Evolutionary conservation across 2,329 filamentous ascomycete species (phyloP).

Genomic region (Penicillium sp.): DNA sequence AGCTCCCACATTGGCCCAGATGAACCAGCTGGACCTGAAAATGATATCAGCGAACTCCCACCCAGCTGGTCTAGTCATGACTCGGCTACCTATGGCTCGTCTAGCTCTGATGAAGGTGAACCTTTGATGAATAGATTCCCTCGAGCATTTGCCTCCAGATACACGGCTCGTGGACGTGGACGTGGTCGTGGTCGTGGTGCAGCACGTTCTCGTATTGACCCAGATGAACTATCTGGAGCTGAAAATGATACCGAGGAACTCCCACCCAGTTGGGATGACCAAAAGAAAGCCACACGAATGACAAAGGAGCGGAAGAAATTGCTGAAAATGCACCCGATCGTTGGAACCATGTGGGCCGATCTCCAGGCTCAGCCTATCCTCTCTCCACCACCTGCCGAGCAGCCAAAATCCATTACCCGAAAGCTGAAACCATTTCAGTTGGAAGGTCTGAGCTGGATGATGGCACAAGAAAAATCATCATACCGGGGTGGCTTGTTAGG

Average conservation of each 20-base stretch:
- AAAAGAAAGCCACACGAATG: constrained; percentile 48
- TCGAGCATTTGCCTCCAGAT: too few species aligned
- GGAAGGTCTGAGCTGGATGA: constrained; percentile 94
- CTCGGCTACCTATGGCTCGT: too few species aligned
- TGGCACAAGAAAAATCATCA: constrained; percentile 78
- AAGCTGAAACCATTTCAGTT: constrained; percentile 92
- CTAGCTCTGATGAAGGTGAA: too few species aligned
- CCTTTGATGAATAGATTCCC: too few species aligned
- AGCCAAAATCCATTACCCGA: constrained; percentile 78
- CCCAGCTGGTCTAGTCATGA: too few species aligned
- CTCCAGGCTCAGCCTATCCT: constrained; percentile 71
- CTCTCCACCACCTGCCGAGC: constrained; percentile 65
- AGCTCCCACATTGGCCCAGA: too few species aligned
- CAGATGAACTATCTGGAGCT: neutral
- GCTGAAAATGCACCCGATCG: constrained; percentile 64
- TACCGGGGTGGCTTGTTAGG: constrained; percentile 91
- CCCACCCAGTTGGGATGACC: constrained; percentile 19
- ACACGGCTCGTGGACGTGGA: neutral
- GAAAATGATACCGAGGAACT: constrained; percentile 1
- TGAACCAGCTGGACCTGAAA: too few species aligned
- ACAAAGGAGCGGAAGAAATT: constrained; percentile 60
- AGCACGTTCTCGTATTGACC: constrained; percentile 6
- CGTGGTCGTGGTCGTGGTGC: constrained; percentile 3
- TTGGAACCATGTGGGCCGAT: constrained; percentile 83
- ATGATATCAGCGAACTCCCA: too few species aligned